Evolutionary conservation across 805 yeast genomes (phyloP).

Genomic region (Danielozyma ontarioensis): DNA sequence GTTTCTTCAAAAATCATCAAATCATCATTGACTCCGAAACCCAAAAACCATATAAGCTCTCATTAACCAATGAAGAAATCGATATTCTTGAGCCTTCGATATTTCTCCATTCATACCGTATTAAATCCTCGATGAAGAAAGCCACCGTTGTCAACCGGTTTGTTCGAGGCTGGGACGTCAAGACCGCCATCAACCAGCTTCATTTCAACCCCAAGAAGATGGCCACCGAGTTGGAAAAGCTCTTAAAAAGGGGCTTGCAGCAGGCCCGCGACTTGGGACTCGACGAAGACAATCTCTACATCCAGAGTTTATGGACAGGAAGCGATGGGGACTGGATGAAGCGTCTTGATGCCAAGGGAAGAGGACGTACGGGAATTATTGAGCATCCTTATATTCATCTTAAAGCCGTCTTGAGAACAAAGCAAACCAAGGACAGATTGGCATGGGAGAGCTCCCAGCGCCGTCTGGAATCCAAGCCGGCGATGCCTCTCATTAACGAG

Average conservation of each 20-base stretch:
- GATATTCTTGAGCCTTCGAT: constrained; percentile 83
- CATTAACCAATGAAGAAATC: constrained; percentile 59
- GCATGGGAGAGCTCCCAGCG: constrained; percentile 54
- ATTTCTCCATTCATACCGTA: constrained; percentile 73
- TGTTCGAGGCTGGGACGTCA: constrained; percentile 63
- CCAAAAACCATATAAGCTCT: constrained; percentile 50
- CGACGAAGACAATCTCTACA: constrained; percentile 57
- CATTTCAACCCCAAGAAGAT: constrained; percentile 81
- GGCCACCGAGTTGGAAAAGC: constrained; percentile 70
- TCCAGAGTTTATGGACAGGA: constrained; percentile 86
- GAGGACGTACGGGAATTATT: constrained; percentile 83
- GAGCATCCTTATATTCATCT: constrained; percentile 77
- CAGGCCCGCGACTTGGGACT: constrained; percentile 62
- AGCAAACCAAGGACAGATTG: constrained; percentile 56
- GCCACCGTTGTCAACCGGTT: constrained; percentile 76
- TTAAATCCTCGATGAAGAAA: constrained; percentile 86
- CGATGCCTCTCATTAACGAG: constrained; percentile 40
- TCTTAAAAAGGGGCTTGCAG: constrained; percentile 65
- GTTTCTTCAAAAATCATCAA: constrained; percentile 64
- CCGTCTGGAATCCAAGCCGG: constrained; percentile 47
- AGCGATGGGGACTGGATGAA: constrained; percentile 74
- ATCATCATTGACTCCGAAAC: constrained; percentile 34
- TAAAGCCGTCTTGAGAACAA: constrained; percentile 67
- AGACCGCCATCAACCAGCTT: constrained; percentile 84
- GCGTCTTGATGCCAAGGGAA: constrained; percentile 77